Evolutionary conservation across 1,284 basidiomycete species (phyloP).

Genomic region (Wolfiporia cocos): DNA sequence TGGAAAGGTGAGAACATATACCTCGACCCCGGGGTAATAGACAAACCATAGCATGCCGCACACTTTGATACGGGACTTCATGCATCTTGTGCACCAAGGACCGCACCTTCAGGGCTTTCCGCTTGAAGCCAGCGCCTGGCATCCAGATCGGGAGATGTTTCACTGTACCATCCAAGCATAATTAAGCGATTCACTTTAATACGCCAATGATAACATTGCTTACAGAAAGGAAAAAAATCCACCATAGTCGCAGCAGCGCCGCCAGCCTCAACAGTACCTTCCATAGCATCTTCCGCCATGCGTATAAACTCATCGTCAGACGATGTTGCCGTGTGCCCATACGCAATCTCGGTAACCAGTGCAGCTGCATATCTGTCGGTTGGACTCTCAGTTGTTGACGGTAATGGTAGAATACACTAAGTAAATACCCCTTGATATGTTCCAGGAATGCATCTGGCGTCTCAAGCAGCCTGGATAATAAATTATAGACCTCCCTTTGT

Average conservation of each 20-base stretch:
- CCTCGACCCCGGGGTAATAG: too few relatives aligned
- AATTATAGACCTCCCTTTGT: neutral
- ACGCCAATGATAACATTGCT: neutral
- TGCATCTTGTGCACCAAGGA: neutral
- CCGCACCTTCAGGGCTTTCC: neutral
- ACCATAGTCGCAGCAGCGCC: constrained; percentile 16
- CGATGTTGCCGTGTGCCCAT: constrained; percentile 12
- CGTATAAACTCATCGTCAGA: constrained; percentile 13
- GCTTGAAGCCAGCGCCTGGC: constrained; percentile 9
- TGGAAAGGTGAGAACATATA: too few relatives aligned
- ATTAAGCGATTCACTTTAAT: neutral
- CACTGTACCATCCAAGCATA: constrained; percentile 3
- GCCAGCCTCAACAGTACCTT: constrained; percentile 11
- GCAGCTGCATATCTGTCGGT: constrained; percentile 15
- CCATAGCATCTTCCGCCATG: constrained; percentile 13
- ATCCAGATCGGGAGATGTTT: constrained; percentile 13
- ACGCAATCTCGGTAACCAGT: constrained; percentile 17
- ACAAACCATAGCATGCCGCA: neutral
- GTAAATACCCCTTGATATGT: constrained; percentile 22
- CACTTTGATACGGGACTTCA: neutral
- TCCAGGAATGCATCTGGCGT: constrained; percentile 16
- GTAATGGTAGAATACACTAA: constrained; percentile 1
- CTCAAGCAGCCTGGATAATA: constrained; percentile 18
- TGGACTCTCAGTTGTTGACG: neutral
- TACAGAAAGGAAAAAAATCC: constrained; percentile 19